Base-by-base conservation (phyloP, 2,329 filamentous ascomycete species). In the Bipolaris victoriae region DNA sequence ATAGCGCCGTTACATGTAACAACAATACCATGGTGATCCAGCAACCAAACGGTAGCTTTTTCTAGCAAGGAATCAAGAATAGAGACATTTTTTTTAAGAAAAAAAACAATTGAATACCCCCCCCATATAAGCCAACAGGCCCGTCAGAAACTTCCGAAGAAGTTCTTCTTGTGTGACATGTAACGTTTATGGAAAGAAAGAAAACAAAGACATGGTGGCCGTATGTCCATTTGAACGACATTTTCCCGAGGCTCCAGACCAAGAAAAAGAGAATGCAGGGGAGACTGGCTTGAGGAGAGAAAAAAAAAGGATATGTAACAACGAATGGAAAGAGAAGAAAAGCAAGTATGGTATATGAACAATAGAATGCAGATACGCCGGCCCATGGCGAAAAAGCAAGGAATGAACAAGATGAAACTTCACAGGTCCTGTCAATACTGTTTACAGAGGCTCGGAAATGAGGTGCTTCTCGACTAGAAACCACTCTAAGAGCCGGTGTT, bases 261-360 rank as follows among this genome's bases (percentile, higher is more conserved):
- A 18, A n/a, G n/a, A 16, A 16, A 16, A 18, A 26, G 39, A 39
- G 33, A 29, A 52, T 52, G 40, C 31, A 15, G 20, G 39, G 10
- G 20, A 33, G 29, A 36, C 20, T 33, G 26, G 37, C 10, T n/a
- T 18, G 29, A 31, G 15, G 18, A 11, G 15, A 9, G 37, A 36
- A 7, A 20, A 24, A 24, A 35, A 52, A 31, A 39, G 35, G 37
- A 57, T 57, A 57, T 57, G 50, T 57, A 54, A 49, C 36, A 44
- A 57, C 37, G 41, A 51, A 56, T 43, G 39, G 24, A n/a, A 57
- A 53, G 26, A 9, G 43, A 10, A 10, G 44, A 9, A 29, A 16
- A 44, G 15, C 15, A 45, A 45, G 46, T 48, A 69, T 67, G 52
- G 57, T 68, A 69, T 69, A 69, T 69, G 60, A 60, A 67, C 65